phyloP scores from a whole-genome alignment of 176 grass and related monocot genomes.

The Saccharum officinarum region DNA sequence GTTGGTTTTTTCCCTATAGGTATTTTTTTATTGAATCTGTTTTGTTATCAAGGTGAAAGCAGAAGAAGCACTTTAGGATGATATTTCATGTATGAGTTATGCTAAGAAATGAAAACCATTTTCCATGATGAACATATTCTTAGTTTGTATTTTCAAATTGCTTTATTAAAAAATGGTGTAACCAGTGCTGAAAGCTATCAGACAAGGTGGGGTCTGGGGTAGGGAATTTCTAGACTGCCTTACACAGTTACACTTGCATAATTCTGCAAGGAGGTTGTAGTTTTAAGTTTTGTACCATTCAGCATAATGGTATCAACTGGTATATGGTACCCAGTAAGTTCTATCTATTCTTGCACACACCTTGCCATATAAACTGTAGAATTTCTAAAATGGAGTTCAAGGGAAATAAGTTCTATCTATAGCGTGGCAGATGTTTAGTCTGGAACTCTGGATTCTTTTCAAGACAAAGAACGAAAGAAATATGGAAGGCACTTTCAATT shows the following conservation, averaged over 20 bases:
- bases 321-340: not conserved
- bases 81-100: not conserved
- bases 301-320: not conserved
- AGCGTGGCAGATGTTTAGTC: not conserved
- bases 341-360: not conserved
- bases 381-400: not conserved
- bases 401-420: not conserved
- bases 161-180: not conserved
- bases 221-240: not conserved
- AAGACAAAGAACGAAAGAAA: not conserved
- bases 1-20: conserved; percentile 45
- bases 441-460: not conserved
- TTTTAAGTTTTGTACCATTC: not conserved
- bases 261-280: not conserved
- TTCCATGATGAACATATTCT: conserved; percentile 10
- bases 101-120: not conserved
- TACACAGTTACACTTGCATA: not conserved
- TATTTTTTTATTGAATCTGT: conserved; percentile 2
- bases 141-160: conserved; percentile 1
- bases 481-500: not conserved
- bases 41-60: conserved; percentile 19
- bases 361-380: not conserved
- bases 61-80: conserved; percentile 18
- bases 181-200: not conserved
- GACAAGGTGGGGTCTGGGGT: not conserved